A percentile compares a stretch with the other conserved stretches of the same genome.
These are phyloP conservation scores for Durusdinium trenchii DNA, from an alignment of 73 alveolate genomes.

Conservation along the genomic window DNA sequence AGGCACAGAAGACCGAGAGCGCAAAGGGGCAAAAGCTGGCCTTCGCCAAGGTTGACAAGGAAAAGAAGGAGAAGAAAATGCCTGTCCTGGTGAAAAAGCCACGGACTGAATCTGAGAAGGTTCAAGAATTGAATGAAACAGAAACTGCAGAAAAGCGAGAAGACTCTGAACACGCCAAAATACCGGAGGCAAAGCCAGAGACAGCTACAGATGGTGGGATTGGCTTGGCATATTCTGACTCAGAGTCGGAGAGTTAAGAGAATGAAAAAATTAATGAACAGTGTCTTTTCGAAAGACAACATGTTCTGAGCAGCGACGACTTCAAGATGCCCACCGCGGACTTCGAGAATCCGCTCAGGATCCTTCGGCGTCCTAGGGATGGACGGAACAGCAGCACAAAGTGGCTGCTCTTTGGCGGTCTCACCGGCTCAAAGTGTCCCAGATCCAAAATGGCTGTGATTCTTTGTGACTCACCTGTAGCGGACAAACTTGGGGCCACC, in stretches of 20 bases:
- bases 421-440: no score
- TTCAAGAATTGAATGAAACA: neutral
- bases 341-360: no score
- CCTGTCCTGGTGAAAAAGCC: conserved; percentile 56
- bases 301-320: neutral
- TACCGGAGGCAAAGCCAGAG: neutral
- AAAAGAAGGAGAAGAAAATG: conserved; percentile 57
- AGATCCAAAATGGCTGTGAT: no score
- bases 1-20: conserved; percentile 53
- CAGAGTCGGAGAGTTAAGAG: conserved; percentile 10
- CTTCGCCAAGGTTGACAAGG: neutral
- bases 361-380: no score
- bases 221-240: conserved; percentile 50
- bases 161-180: neutral
- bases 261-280: neutral
- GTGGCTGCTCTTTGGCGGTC: no score
- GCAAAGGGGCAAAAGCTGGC: conserved; percentile 32
- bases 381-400: no score
- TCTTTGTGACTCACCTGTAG: no score
- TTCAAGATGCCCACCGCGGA: neutral
- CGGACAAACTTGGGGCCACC: no score
- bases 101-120: neutral
- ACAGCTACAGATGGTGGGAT: neutral
- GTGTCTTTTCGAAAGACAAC: no score
- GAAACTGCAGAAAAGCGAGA: neutral